phyloP scores from a whole-genome alignment of 257 asterid genomes.

The Anisodus tanguticus region DNA sequence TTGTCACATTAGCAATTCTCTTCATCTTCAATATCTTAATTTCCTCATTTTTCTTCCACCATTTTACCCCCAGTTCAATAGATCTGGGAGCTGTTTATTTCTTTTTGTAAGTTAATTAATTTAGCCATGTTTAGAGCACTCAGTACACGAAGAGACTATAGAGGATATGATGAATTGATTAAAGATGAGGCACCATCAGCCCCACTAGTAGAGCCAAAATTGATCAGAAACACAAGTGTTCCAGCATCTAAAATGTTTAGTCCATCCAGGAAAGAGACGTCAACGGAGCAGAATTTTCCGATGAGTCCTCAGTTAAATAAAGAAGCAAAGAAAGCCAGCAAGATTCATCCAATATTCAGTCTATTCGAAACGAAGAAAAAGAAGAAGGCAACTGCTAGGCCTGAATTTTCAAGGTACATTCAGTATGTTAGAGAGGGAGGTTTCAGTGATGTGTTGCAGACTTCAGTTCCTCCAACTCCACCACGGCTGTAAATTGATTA shows the following conservation, averaged over 20 bases:
- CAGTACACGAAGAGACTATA: constrained; percentile 31
- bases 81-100: neutral
- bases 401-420: constrained; percentile 57
- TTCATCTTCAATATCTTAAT: neutral
- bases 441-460: constrained; percentile 50
- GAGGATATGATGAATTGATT: constrained; percentile 29
- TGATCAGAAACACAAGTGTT: constrained; percentile 31
- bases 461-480: constrained; percentile 30
- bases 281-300: neutral
- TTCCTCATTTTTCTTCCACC: neutral
- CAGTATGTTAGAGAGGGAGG: too few relatives aligned
- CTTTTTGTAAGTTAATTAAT: neutral
- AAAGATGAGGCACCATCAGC: neutral
- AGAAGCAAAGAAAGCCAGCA: constrained; percentile 28
- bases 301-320: constrained; percentile 21
- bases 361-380: constrained; percentile 36
- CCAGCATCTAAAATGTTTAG: constrained; percentile 19
- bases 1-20: neutral
- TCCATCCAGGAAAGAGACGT: neutral
- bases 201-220: constrained; percentile 20
- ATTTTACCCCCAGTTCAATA: neutral
- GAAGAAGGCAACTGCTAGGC: constrained; percentile 64
- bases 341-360: constrained; percentile 36
- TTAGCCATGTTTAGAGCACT: constrained; percentile 34
- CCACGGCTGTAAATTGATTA: constrained; percentile 16